phyloP scores from a whole-genome alignment of 306 rosid genomes.

The Lablab purpureus region DNA sequence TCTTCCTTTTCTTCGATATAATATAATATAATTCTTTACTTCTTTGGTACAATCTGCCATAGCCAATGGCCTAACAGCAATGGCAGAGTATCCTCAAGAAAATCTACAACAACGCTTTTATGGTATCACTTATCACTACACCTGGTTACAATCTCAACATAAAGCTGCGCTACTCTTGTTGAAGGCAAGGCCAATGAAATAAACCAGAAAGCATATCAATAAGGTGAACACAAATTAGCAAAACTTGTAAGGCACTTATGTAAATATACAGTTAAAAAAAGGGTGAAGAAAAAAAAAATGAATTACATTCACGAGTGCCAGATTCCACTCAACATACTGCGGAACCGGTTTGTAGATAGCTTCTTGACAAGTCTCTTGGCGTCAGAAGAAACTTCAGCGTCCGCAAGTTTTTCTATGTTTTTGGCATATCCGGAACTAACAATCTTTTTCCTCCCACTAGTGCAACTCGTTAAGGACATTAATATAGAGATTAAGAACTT shows the following conservation, averaged over 20 bases:
- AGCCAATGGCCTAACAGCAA: constrained; percentile 42
- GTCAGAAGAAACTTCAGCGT: constrained; percentile 75
- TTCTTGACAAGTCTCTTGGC: constrained; percentile 88
- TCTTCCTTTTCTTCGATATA: constrained; percentile 10
- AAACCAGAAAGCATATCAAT: constrained; percentile 40
- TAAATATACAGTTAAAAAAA: constrained; percentile 68
- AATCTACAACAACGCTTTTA: constrained; percentile 50
- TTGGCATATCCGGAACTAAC: constrained; percentile 75
- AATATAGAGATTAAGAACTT: constrained; percentile 74
- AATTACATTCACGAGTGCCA: constrained; percentile 80
- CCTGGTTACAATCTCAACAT: constrained; percentile 55
- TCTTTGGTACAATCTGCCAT: constrained; percentile 48
- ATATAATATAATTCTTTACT: constrained; percentile 41
- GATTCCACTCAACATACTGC: constrained; percentile 77
- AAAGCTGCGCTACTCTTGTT: constrained; percentile 51
- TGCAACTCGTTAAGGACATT: constrained; percentile 77
- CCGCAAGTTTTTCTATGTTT: constrained; percentile 86
- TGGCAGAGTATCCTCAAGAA: constrained; percentile 44
- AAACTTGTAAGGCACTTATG: constrained; percentile 53
- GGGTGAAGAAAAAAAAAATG: constrained; percentile 36
- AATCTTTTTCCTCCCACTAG: constrained; percentile 82
- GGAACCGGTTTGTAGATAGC: constrained; percentile 75
- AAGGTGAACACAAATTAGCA: constrained; percentile 48
- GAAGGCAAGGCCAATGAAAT: constrained; percentile 35
- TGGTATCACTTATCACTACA: constrained; percentile 54